A percentile compares a stretch with the other conserved stretches of the same genome.
phyloP scores from a whole-genome alignment of 2,329 filamentous ascomycete species.

The Claviceps arundinis region DNA sequence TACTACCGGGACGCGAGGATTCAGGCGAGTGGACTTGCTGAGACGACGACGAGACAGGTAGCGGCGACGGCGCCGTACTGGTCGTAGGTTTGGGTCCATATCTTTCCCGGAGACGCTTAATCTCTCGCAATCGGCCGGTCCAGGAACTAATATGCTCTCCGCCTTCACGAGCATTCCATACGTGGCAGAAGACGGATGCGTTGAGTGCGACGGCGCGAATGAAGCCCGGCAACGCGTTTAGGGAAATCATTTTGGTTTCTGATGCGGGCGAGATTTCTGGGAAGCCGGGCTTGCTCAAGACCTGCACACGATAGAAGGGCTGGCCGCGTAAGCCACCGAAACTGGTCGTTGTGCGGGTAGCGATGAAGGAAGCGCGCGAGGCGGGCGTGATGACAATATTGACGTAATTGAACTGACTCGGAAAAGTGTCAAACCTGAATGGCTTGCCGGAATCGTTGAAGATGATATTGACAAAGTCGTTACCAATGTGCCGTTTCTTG shows the following conservation, averaged over 20 bases:
- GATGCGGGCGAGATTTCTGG: constrained; percentile 84
- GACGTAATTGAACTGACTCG: constrained; percentile 90
- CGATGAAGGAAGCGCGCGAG: constrained; percentile 62
- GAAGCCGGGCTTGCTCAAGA: constrained; percentile 78
- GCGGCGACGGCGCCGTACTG: constrained; percentile 14
- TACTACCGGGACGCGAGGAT: constrained; percentile 9
- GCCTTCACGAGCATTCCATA: constrained; percentile 69
- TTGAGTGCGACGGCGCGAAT: constrained; percentile 84
- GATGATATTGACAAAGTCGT: constrained; percentile 95
- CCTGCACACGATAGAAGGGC: constrained; percentile 75
- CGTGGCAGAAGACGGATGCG: constrained; percentile 80
- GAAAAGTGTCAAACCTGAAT: constrained; percentile 84
- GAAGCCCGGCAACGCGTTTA: constrained; percentile 70
- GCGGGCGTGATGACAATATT: constrained; percentile 92
- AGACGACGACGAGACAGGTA: constrained; percentile 15
- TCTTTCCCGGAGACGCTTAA: constrained; percentile 66
- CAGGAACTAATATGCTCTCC: constrained; percentile 81
- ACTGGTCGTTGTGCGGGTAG: constrained; percentile 36
- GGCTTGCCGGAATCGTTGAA: constrained; percentile 92
- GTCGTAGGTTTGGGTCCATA: constrained; percentile 32
- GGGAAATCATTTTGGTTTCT: constrained; percentile 76
- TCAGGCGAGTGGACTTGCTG: constrained; percentile 8
- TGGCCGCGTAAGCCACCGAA: constrained; percentile 11
- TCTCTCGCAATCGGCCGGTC: constrained; percentile 75
- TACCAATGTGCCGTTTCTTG: constrained; percentile 94